Base-by-base conservation (phyloP, 805 yeast species). In the Jamesozyma lodderae region DNA sequence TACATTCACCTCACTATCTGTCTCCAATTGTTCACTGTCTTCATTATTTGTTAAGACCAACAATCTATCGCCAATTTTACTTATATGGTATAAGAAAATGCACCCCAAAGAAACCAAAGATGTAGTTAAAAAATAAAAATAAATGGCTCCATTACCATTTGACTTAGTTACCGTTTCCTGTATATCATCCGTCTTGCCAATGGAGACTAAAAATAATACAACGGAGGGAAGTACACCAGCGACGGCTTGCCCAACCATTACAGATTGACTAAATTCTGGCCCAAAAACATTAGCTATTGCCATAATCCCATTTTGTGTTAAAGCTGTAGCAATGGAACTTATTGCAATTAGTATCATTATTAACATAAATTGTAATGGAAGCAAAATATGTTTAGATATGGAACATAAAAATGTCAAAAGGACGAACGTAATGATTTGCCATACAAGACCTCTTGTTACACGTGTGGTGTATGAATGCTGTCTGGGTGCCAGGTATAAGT, bases 181-280 rank as follows among this genome's bases (percentile, higher is more conserved):
- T 1, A 8, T 29, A 10, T 55, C 45, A 9, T 45, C 55, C 6
- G 22, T 26, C 4, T 27, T 33, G 2, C 30, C 36, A 19, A 35
- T 29, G 81, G 79, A 48, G 76, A 71, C 11, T 81, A 78, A 15
- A 26, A 60, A 52, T 11, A 60, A 36, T 2, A 57, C 60, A 14
- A 82, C 55, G 0, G 95, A 77, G 2, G 98, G 97, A 25, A 90
- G 63, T 0, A 92, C 95, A 2, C 98, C 98, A 0, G 96, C 86
- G 14, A 90, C 65, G 0, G 95, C 95, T 59, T 90, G 95, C 1
- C 98, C 98, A 3, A 88, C 88, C 81, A 92, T 84, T 2, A 81
- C 81, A 0, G 83, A 94, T 52, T 92, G 95, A 9, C 94, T 88
- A 55, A 74, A 83, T 11, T 77, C 70, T 1, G 85, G 70, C 4